Base-by-base conservation (phyloP, 352 stramenopile genomes). In the Pythium dissimile region DNA sequence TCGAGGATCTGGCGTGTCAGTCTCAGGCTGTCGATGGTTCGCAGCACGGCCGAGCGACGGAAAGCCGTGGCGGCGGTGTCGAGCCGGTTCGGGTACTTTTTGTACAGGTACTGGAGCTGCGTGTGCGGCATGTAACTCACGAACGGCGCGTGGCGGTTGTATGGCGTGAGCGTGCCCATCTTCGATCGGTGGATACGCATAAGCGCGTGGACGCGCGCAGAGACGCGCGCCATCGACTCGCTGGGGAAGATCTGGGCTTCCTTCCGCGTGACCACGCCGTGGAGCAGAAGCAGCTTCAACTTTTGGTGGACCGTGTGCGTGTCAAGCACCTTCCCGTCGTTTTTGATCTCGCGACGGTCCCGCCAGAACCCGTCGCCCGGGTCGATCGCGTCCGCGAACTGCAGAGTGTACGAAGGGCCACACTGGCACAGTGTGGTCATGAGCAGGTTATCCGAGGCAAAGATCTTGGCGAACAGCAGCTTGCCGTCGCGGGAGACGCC, bases 51-150 rank as follows among this genome's bases (percentile, higher is more conserved):
- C 13, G 78, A 77, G 15, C 72, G 75, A 10, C 73, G 54, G 6
- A 67, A 60, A 11, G 68, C 65, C 2, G 66, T 62, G 5, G 62
- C 53, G 0, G 57, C 68, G 2, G 75, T 59, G 27, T 90, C 80
- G 7, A 90, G 63, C 24, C 59, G 64, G 30, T 80, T 72, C 1
- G 70, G 68, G 39, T 88, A 83, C 27, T 75, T 77, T 48, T 84
- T 73, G 76, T 80, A 90, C 11, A 90, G 48, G 34, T 75, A 90
- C 59, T 90, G 77, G 15, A 81, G 65, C n/a, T 76, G 67, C 9
- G 69, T 61, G 3, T 64, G 72, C 11, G 73, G 73, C 1, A 59
- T 64, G 44, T 87, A 90, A 38, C 59, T 59, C 2, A 66, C 75
- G 47, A 70, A 83, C 5, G 75, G 53, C 8, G 64, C 51, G 24